Base-by-base conservation (phyloP, 495 filamentous ascomycete genomes). In the Penicillium arizonense region DNA sequence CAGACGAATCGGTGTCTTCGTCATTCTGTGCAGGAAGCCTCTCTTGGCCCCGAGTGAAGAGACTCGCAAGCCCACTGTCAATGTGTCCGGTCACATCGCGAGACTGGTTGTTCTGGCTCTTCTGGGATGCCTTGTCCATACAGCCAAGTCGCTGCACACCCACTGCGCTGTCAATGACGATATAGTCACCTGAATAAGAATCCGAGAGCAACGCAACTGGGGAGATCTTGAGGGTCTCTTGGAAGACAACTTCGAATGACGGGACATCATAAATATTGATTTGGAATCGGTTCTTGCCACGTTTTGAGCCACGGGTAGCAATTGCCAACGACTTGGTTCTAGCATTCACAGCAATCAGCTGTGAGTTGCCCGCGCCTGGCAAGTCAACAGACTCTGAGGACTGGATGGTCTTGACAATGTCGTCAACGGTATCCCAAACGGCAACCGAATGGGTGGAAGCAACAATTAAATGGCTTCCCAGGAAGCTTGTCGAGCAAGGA, bases 111-210 rank as follows among this genome's bases (percentile, higher is more conserved):
- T 42, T 50, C n/a, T 77, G 69, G 26, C 81, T 73, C 55, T 77
- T 51, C 55, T 79, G 52, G 74, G 62, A 21, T 67, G 79, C 69
- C 77, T 82, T 59, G 82, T 69, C 58, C 82, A 80, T 35, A 79
- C 83, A 44, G 72, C 79, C 39, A 78, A 77, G 59, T 82, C 86
- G 61, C 37, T 65, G 63, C 33, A 77, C 61, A 50, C 55, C 66
- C 38, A 64, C 69, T 12, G 61, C 53, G 7, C 59, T 39, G 59
- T 76, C 75, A 13, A 88, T 61, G 30, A 82, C 60, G 20, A 88
- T 60, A 56, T 83, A 89, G 14, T 85, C 84, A 24, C 79, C 74
- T 1, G 84, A 83, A 23, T 65, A 65, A 43, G 53, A 39, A 56
- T 70, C 69, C 0, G 72, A 68, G n/a, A 74, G 65, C 28, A 77